Evolutionary conservation across 805 yeast genomes (phyloP), one percentile per base, ranked within the genome.

Genomic region (Candida xyloterini): DNA sequence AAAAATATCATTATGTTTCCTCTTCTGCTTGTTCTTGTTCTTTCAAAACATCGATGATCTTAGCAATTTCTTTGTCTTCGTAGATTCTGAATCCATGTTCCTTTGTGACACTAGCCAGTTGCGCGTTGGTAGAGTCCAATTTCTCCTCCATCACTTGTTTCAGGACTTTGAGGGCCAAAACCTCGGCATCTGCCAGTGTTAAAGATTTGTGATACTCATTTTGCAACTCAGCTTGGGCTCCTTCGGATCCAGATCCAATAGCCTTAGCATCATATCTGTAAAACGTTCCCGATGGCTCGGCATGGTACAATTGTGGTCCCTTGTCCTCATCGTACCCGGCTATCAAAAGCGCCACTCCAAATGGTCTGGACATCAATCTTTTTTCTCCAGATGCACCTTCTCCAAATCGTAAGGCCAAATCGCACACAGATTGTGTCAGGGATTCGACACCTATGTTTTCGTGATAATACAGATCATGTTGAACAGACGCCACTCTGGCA

Each of bases 91-190:
- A 93, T 0, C 98, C 98, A 27, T 73, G 76, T 18, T 80, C 90
- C 52, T 76, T 76, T 13, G 99, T 93, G 31, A 93, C 95, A 52
- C 90, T 76, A 36, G 99, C 95, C 53, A 93, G 75, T 70, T 95
- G 99, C 25, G 96, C 95, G 63, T 93, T 93, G 52, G 84, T 85
- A 41, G 95, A 83, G 65, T 93, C 97, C 56, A 93, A 72, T 68
- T 91, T 93, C 67, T 93, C 99, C 70, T 93, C 99, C 99, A 93
- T 93, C 32, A 93, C 99, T 67, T 93, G 99, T 63, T 90, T 90
- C 54, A 93, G 74, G 41, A 87, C 85, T 68, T 89, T 90, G 59
- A 93, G 74, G 6, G 90, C 83, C 59, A 93, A 72, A 30, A 85
- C 66, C 71, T 93, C 98, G 7, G 98, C 99, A 62, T 95, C 99